Conservation (phyloP, 2,329 filamentous ascomycete genomes). For the Stemphylium lycopersici region DNA sequence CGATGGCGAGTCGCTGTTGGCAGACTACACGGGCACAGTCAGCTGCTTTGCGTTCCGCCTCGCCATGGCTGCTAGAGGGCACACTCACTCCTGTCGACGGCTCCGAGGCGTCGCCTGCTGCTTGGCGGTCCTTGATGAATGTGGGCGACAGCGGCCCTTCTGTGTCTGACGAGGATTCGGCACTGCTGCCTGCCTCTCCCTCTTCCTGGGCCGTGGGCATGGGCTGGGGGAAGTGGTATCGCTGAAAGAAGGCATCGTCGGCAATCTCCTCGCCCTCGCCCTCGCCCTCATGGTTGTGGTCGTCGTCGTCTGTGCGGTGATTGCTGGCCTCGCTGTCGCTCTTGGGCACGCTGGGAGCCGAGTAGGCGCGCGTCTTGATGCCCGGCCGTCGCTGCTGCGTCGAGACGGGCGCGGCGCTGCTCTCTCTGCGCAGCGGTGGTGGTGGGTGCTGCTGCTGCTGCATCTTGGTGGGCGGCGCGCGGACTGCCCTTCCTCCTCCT, state of each 20-base stretch:
- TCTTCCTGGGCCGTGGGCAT: constrained; percentile 1
- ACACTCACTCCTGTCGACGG: constrained; percentile 36
- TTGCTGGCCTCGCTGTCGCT: constrained; percentile 26
- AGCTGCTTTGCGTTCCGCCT: constrained; percentile 9
- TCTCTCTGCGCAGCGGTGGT: constrained; percentile 22
- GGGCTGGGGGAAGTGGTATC: constrained; percentile 47
- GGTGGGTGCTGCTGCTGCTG: constrained; percentile 2
- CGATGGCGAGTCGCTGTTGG: constrained; percentile 36
- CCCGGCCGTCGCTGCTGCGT: constrained; percentile 31
- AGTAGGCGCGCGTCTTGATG: constrained; percentile 47
- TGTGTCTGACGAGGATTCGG: constrained; percentile 44
- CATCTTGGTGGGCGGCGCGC: constrained; percentile 24
- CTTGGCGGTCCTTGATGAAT: constrained; percentile 34
- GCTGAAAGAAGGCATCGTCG: constrained; percentile 51
- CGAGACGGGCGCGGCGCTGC: constrained; percentile 16
- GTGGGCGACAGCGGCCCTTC: constrained; percentile 49
- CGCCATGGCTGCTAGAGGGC: no score
- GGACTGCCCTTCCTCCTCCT: constrained; percentile 21
- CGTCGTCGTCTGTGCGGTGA: constrained; percentile 65
- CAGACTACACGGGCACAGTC: constrained; percentile 32
- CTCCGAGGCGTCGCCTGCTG: constrained; percentile 23
- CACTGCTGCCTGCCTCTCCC: constrained; percentile 30
- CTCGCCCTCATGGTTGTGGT: no score
- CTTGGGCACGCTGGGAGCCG: constrained; percentile 44
- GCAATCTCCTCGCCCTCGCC: constrained; percentile 47